These are phyloP conservation scores for Suillus hirtellus DNA, from an alignment of 768 basidiomycete species.

Conservation along the genomic window DNA sequence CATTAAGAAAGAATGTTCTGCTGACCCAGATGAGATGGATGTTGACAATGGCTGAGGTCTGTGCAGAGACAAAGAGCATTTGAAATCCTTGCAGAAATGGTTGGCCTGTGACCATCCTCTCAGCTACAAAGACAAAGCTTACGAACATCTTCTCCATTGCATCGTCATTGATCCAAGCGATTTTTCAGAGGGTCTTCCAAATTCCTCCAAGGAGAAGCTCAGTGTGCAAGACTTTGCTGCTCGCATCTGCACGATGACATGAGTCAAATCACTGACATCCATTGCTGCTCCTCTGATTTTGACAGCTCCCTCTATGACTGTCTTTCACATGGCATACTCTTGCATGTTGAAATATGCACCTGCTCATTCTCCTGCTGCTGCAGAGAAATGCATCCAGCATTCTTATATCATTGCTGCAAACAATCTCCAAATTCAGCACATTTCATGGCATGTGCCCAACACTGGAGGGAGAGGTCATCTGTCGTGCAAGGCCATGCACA, in stretches of 20 bases:
- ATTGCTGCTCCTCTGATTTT: neutral
- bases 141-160: neutral
- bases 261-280: neutral
- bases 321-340: neutral
- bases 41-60: neutral
- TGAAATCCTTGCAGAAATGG: neutral
- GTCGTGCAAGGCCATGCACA: neutral
- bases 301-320: neutral
- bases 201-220: neutral
- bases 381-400: neutral
- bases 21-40: neutral
- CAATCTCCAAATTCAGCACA: neutral
- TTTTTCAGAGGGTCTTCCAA: neutral
- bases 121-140: neutral
- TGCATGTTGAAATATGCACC: neutral
- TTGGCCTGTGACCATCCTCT: neutral
- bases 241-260: neutral
- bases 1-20: neutral
- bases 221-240: neutral
- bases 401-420: neutral
- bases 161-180: neutral
- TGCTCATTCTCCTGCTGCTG: neutral
- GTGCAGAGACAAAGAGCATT: too few species aligned
- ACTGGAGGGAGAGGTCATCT: neutral
- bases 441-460: neutral